Conservation (phyloP, 169 alveolate species). For the Blepharisma undulans region DNA sequence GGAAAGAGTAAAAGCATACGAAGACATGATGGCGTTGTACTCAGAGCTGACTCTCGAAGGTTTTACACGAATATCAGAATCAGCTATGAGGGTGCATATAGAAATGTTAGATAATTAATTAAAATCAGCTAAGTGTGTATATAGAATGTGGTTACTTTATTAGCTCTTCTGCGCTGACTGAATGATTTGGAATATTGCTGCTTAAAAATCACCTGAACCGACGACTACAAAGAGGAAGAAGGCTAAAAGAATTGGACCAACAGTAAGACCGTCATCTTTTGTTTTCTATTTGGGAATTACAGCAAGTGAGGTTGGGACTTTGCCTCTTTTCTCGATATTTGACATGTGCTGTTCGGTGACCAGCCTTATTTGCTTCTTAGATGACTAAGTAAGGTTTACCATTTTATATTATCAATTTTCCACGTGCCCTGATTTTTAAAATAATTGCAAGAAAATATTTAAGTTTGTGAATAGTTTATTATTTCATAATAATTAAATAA, state of each 20-base stretch:
- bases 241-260: constrained; percentile 64
- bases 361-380: constrained; percentile 46
- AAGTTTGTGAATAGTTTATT: not conserved
- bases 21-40: not conserved
- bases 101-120: not conserved
- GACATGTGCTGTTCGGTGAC: constrained; percentile 56
- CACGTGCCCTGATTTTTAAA: not conserved
- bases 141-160: not conserved
- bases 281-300: constrained; percentile 43
- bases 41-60: not conserved
- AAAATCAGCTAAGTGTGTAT: not conserved
- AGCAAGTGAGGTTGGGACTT: constrained; percentile 60
- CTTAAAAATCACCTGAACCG: constrained; percentile 62
- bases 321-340: constrained; percentile 62
- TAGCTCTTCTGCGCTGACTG: constrained; percentile 3
- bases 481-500: not conserved
- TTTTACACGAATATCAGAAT: not conserved
- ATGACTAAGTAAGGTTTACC: constrained; percentile 6
- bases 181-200: constrained; percentile 25
- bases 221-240: constrained; percentile 63
- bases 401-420: constrained; percentile 3
- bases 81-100: not conserved
- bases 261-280: constrained; percentile 48
- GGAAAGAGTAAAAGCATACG: not conserved
- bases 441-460: not conserved